Evolutionary conservation across 441 rosid genomes (phyloP), one percentile per base, ranked within the genome.

Genomic region (Populus hybrid): DNA sequence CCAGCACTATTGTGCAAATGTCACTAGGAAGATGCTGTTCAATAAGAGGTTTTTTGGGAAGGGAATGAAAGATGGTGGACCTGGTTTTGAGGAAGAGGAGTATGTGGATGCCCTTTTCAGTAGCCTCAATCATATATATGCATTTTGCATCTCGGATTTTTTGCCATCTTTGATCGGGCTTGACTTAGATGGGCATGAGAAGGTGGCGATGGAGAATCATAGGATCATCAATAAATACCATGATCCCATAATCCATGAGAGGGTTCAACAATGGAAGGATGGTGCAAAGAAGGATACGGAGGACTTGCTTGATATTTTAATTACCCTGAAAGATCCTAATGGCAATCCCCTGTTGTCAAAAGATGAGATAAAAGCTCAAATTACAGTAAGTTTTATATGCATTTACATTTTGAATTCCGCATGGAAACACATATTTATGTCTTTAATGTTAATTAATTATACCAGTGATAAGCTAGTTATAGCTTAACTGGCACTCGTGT

Each of bases 171-270:
- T 88, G 81, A 73, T 73, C 73, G 85, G 87, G 36, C 72, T 90
- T 63, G 92, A 92, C 57, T 69, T 89, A 28, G 92, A 89, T 76
- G 91, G 93, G 0, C 91, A 92, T 70, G 92, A 86, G 79, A 87
- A 79, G 67, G 9, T 84, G 0, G 68, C 87, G 8, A 83, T 78
- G 3, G 67, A 82, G 2, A 81, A 81, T 30, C 16, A 67, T 35
- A 20, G 16, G 10, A 81, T 72, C 8, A 23, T 90, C 0, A 80
- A 72, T 28, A 90, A 90, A 72, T 87, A 84, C 61, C 91, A 90
- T 24, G 87, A 88, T 46, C 84, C 91, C 1, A 67, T 89, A 3
- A 84, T 91, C 6, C 85, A 90, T 1, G 81, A 87, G 74, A 90
- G 93, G 79, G 61, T 91, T 67, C 28, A 21, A 75, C 83, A 85